These are phyloP conservation scores for Erythrophleum ivorense DNA, from an alignment of 331 rosid species.

Conservation along the genomic window DNA sequence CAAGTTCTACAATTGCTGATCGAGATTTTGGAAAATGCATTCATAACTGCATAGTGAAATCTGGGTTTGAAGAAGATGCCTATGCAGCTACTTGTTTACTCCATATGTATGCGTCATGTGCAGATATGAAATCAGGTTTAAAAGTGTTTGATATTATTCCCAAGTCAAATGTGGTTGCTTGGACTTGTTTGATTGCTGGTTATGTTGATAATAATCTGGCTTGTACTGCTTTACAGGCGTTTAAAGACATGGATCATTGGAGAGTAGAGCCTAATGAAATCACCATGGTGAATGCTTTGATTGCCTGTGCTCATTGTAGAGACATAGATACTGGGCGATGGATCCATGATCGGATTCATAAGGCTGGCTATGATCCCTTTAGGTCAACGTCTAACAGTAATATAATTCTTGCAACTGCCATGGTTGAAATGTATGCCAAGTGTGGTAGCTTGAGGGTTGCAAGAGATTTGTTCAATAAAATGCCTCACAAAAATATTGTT, in stretches of 20 bases:
- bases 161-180: conserved; percentile 77
- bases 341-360: conserved; percentile 52
- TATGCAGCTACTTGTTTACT: conserved; percentile 68
- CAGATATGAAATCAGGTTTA: conserved; percentile 58
- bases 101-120: conserved; percentile 63
- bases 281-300: conserved; percentile 68
- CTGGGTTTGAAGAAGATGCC: conserved; percentile 59
- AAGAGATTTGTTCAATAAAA: conserved; percentile 60
- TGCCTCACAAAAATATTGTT: conserved; percentile 67
- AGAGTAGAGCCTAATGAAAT: conserved; percentile 72
- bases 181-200: conserved; percentile 79
- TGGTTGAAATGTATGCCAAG: conserved; percentile 78
- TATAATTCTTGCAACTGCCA: conserved; percentile 70
- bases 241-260: conserved; percentile 54
- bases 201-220: conserved; percentile 50
- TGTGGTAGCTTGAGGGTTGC: conserved; percentile 72
- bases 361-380: conserved; percentile 71
- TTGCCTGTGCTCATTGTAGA: conserved; percentile 70
- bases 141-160: conserved; percentile 74
- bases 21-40: conserved; percentile 49
- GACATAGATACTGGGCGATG: conserved; percentile 63
- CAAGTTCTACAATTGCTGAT: conserved; percentile 43
- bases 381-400: conserved; percentile 36
- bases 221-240: conserved; percentile 54
- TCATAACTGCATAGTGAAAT: conserved; percentile 53